phyloP scores from a whole-genome alignment of 2,329 filamentous ascomycete species.

The Trichoderma simmonsii region DNA sequence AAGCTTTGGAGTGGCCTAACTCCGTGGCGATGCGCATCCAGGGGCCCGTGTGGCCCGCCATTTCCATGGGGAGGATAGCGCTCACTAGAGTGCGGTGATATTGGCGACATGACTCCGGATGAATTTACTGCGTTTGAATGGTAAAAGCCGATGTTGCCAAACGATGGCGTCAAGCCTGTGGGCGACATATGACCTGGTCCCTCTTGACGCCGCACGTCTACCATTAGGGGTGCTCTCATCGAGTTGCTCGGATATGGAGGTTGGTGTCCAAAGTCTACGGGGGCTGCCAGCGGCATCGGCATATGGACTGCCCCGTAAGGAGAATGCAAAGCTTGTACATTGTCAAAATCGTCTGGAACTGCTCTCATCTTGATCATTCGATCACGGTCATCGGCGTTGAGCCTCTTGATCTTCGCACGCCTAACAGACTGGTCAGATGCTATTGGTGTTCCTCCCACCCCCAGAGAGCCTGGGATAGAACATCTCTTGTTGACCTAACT shows the following conservation, averaged over 20 bases:
- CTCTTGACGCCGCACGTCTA: conserved; percentile 63
- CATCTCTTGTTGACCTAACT: conserved; percentile 26
- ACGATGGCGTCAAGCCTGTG: conserved; percentile 63
- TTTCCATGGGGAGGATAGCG: conserved; percentile 53
- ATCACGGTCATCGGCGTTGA: conserved; percentile 67
- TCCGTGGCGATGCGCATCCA: conserved; percentile 45
- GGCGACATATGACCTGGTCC: conserved; percentile 66
- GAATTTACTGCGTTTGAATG: conserved; percentile 48
- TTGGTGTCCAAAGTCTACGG: conserved; percentile 45
- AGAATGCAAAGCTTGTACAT: conserved; percentile 65
- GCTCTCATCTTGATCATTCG: conserved; percentile 70
- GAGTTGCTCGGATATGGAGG: conserved; percentile 53
- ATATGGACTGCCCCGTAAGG: conserved; percentile 62
- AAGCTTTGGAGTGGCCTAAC: conserved; percentile 56
- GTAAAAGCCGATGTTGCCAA: conserved; percentile 64
- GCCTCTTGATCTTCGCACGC: conserved; percentile 68
- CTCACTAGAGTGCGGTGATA: conserved; percentile 53
- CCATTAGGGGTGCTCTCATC: conserved; percentile 64
- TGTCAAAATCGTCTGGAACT: conserved; percentile 68
- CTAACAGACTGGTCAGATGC: conserved; percentile 36
- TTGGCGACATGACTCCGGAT: conserved; percentile 55
- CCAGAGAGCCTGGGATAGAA: neutral
- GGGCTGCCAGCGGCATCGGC: conserved; percentile 46
- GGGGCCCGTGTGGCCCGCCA: conserved; percentile 46
- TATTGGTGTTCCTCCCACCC: neutral